phyloP scores from a whole-genome alignment of 371 early-diverging fungal genomes.

The Rhizopus delemar region DNA sequence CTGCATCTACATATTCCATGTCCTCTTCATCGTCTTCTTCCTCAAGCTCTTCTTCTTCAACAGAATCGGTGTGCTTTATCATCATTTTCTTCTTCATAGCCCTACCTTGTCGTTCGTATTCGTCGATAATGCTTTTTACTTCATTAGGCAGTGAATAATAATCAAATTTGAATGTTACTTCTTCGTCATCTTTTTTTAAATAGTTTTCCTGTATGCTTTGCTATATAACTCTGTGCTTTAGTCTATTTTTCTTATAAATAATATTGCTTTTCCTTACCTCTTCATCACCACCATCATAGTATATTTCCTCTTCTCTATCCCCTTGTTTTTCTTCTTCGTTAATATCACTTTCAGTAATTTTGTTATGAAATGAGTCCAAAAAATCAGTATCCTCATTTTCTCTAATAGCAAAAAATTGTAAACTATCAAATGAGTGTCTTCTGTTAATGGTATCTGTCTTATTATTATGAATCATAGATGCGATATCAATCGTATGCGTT shows the following conservation, averaged over 20 bases:
- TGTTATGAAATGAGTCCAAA: neutral
- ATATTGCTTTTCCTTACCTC: no score
- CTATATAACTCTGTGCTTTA: no score
- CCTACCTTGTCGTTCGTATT: conserved; percentile 20
- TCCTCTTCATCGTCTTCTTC: conserved; percentile 19
- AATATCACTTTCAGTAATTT: neutral
- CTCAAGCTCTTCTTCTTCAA: conserved; percentile 18
- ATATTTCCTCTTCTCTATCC: neutral
- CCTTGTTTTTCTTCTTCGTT: neutral
- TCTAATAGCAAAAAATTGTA: neutral
- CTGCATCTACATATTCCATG: neutral
- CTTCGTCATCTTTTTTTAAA: neutral
- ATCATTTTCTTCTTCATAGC: conserved; percentile 13
- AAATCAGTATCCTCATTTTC: neutral
- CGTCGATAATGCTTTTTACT: conserved; percentile 25
- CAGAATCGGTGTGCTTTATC: neutral
- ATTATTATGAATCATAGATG: neutral
- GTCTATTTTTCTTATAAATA: no score
- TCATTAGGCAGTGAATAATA: conserved; percentile 35
- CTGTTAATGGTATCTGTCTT: neutral
- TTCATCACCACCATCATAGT: neutral
- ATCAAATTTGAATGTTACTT: conserved; percentile 28
- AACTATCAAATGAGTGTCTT: conserved; percentile 26
- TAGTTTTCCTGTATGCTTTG: neutral
- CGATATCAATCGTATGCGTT: conserved; percentile 3